Evolutionary conservation across 2,329 filamentous ascomycete species (phyloP), one percentile per base, ranked within the genome.

Genomic region (Sphaerulina vaccinii): DNA sequence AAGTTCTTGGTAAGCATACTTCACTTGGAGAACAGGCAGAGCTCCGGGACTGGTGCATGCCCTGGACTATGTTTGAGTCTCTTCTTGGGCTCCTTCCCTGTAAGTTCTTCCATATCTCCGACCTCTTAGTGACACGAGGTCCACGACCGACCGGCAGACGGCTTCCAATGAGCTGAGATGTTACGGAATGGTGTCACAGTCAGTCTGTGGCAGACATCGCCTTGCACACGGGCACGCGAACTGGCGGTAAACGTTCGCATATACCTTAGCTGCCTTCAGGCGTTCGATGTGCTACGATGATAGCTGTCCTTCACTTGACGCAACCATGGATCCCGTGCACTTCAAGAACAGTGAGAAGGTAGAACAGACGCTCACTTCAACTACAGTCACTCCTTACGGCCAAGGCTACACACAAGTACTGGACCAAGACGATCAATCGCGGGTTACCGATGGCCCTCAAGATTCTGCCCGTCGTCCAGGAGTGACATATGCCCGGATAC

Each of bases 321-420:
- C 33, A 36, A 52, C 24, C 18, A 59, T 59, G 56, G 49, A 52
- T 44, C 43, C 54, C 41, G 51, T 38, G 19, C 44, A 48, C 40
- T 21, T 39, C 33, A 45, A 24, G 37, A 23, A 47, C 24, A 13
- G 33, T 11, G 33, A 32, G 4, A 53, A 42, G 15, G 22, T 41
- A 7, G 56, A 59, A 35, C 56, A 59, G 54, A 35, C 32, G 29
- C 32, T 35, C 5, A 24, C 24, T 41, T 24, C 45, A 8, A 32
- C 45, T 0, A 49, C 36, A 49, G 45, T 41, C 45, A 49, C 45
- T 33, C 24, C 37, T 3, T 36, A 41, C 19, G 45, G 37, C 7
- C 36, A 49, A 39, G 19, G 18, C 2, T 41, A 41, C 23, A 19
- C 36, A 4, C 45, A 40, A 5, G 11, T 49, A 9, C 11, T 27